Evolutionary conservation across 1,284 basidiomycete genomes (phyloP), one percentile per base, ranked within the genome.

Genomic region (Vanrija sp.): DNA sequence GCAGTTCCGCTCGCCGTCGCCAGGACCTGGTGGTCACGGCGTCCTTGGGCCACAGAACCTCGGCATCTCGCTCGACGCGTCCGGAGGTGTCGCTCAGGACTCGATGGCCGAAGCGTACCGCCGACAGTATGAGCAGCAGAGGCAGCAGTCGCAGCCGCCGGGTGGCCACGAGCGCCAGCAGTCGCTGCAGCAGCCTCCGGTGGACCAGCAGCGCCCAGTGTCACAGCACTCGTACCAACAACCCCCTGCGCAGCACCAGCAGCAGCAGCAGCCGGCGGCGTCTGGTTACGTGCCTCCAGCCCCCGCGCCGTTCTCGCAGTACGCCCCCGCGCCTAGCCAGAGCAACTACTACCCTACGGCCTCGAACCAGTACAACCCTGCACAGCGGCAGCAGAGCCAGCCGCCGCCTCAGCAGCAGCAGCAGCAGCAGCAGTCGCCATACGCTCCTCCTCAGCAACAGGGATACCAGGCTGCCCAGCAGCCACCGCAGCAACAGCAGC

Each of bases 21-120:
- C 69, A 1, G 71, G 68, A 41, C 80, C 63, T 0, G 45, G 45
- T 8, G 43, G 60, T n/a, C 57, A 62, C 20, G 58, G 65, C 46
- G 48, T 68, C 54, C 46, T 75, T 54, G 61, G 75, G 52, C 53
- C 75, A 50, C 60, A 69, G 47, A 78, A 78, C 31, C 57, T 89
- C 25, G 89, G 90, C 1, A 92, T 94, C 59, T 80, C 83, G 10
- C 78, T 93, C 16, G 88, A 89, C 66, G 84, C 85, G 2, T 82
- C 77, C 50, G 90, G 90, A 8, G 82, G 84, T 15, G 89, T 93
- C 10, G 79, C 85, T 20, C 83, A 86, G 61, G 89, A 94, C 75
- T 82, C 84, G 45, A 86, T 92, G 84, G 88, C 88, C 0, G 79
- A 80, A 43, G 72, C 77, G 42, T 80, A 79, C 60, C 64, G 74